A percentile compares a stretch with the other conserved stretches of the same genome.
Evolutionary conservation across 352 stramenopile genomes (phyloP).

Genomic region (Pythium pyrilobum): DNA sequence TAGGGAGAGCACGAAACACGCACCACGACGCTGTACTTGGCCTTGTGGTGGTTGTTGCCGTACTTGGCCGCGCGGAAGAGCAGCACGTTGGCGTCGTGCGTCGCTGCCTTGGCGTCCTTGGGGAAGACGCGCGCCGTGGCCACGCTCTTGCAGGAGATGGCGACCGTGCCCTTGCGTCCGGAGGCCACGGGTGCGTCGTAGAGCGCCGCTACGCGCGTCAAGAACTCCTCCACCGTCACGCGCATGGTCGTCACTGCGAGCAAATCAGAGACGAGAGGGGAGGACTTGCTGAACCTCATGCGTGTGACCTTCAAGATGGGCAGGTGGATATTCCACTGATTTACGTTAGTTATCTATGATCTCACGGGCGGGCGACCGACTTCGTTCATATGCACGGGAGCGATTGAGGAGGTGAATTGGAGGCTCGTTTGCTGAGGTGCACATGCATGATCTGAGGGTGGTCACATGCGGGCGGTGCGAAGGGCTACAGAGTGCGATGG

Average conservation of each 20-base stretch:
- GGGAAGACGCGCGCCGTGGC: conserved; percentile 25
- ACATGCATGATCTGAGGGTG: too few species aligned
- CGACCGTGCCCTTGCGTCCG: conserved; percentile 42
- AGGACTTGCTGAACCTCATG: not conserved
- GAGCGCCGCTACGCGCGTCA: conserved; percentile 50
- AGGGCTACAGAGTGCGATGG: too few species aligned
- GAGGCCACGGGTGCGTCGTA: conserved; percentile 30
- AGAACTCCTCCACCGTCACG: conserved; percentile 58
- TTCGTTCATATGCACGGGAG: too few species aligned
- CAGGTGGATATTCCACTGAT: not conserved
- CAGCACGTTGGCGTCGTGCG: conserved; percentile 49
- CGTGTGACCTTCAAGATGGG: not conserved
- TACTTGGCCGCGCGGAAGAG: conserved; percentile 75
- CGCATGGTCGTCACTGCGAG: conserved; percentile 38
- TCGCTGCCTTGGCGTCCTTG: conserved; percentile 19
- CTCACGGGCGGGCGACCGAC: too few species aligned
- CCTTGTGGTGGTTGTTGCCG: conserved; percentile 87
- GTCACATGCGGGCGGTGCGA: too few species aligned
- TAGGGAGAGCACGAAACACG: not conserved
- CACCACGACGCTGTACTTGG: conserved; percentile 77
- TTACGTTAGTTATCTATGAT: too few species aligned
- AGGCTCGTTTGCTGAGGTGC: too few species aligned
- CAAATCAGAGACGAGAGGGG: not conserved
- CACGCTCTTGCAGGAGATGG: conserved; percentile 63
- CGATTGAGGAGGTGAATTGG: too few species aligned